Base-by-base conservation (phyloP, 768 basidiomycete species). In the Panus rudis region DNA sequence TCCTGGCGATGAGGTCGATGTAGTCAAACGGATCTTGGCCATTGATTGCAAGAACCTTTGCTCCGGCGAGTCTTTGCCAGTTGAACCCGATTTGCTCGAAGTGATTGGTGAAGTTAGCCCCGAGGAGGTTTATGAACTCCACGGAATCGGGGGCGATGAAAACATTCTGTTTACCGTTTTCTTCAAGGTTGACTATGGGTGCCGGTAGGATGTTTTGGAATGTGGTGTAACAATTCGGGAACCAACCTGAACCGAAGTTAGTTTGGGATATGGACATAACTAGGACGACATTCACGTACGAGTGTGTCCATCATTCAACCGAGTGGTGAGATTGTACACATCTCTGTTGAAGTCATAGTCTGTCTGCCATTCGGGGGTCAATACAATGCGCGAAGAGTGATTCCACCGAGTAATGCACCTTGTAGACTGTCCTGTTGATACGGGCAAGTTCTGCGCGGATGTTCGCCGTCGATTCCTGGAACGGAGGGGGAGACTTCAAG, bases 301-400 rank as follows among this genome's bases (percentile, higher is more conserved):
- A 11, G 81, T 83, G 52, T 81, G 81, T 5, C 80, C 80, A 52
- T 81, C 79, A 52, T 83, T 81, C 34, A 83, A 50, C 38, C 68
- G 68, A 14, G 67, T 76, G 0, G 69, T 71, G 46, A 78, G 72
- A 41, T 76, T 65, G 47, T 73, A 80, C 14, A 83, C 52, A 30
- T 69, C 79, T 35, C 62, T 64, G 52, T 73, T 80, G 60, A 83
- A 81, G 53, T 79, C 79, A 47, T 78, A 83, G 49, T 82, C 79
- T 6, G 78, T 78, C 76, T 83, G 42, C 10, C 24, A 20, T n/a
- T 6, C 21, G 24, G 12, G n/a, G 11, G 11, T 12, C 4, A 19
- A 23, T 40, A n/a, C 25, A 38, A 23, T 19, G 37, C 4, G 6
- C 4, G 26, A 21, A 34, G 35, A 3, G 39, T 12, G 4, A 25